These are phyloP conservation scores for Plasmodium knowlesi DNA, from an alignment of 169 alveolate genomes.

Conservation along the genomic window DNA sequence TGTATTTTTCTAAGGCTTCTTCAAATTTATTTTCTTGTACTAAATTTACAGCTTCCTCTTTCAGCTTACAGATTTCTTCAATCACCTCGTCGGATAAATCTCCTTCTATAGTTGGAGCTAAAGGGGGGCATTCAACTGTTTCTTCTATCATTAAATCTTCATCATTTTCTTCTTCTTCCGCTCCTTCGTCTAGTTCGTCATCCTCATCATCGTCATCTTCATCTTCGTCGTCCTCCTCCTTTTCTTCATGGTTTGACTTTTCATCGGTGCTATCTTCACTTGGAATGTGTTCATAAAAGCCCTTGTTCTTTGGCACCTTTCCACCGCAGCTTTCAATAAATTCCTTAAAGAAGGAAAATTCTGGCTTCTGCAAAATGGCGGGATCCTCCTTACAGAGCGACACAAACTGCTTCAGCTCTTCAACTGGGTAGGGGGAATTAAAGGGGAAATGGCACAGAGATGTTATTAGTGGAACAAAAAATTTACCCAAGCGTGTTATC, in stretches of 20 bases:
- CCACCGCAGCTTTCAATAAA: constrained; percentile 80
- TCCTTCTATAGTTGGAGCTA: constrained; percentile 80
- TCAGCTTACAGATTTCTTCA: constrained; percentile 78
- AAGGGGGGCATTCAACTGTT: constrained; percentile 78
- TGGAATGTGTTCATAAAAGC: constrained; percentile 24
- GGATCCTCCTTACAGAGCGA: constrained; percentile 77
- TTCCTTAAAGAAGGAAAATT: constrained; percentile 78
- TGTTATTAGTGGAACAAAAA: background rate
- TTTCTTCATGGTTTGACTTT: constrained; percentile 34
- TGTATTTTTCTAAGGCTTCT: constrained; percentile 77
- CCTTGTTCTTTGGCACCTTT: constrained; percentile 51
- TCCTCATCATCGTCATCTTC: constrained; percentile 76
- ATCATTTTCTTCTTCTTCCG: constrained; percentile 63
- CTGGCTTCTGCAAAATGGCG: constrained; percentile 78
- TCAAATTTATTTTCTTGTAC: constrained; percentile 74
- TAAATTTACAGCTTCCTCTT: constrained; percentile 77
- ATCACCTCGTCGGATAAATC: constrained; percentile 80
- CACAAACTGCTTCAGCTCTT: constrained; percentile 82
- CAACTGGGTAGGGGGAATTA: constrained; percentile 73
- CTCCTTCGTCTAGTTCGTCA: constrained; percentile 73
- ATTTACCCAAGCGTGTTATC: background rate
- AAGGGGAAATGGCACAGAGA: background rate
- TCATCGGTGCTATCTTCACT: constrained; percentile 70
- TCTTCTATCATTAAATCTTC: constrained; percentile 76
- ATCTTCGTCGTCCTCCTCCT: background rate